Percentiles rank a stretch among this genome's conserved stretches.
These are phyloP conservation scores for Eutrema yunnanense DNA, from an alignment of 345 rosid species.

Conservation along the genomic window DNA sequence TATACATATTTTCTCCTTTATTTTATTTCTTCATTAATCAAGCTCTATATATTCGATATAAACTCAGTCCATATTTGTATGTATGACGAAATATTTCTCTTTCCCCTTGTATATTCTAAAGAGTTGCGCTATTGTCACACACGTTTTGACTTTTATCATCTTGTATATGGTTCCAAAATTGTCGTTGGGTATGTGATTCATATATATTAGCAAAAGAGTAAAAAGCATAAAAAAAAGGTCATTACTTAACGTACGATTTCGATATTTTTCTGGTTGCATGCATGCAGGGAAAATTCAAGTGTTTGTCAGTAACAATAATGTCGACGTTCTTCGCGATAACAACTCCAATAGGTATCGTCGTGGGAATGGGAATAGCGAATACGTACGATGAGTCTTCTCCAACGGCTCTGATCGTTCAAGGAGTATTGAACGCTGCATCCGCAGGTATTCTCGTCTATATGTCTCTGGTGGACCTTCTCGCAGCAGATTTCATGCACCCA, in stretches of 20 bases:
- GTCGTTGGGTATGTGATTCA: no score
- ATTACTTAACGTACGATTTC: no score
- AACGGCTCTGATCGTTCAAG: conserved; percentile 48
- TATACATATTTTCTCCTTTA: neutral
- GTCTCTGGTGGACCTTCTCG: conserved; percentile 73
- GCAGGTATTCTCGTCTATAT: conserved; percentile 67
- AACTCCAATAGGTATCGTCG: conserved; percentile 48
- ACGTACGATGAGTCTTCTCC: conserved; percentile 39
- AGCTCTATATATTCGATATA: neutral
- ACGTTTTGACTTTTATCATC: neutral
- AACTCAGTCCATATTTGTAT: neutral
- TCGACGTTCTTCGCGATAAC: conserved; percentile 45
- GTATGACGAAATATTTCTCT: neutral
- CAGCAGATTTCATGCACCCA: conserved; percentile 51
- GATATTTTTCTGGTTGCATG: neutral
- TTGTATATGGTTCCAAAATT: neutral
- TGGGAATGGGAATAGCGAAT: conserved; percentile 49
- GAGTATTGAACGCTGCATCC: conserved; percentile 48
- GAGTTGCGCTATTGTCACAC: neutral
- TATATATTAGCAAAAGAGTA: no score
- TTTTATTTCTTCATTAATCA: neutral
- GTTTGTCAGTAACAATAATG: conserved; percentile 36
- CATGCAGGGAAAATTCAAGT: conserved; percentile 37
- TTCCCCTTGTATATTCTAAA: neutral
- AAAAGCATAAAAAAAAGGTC: no score